These are phyloP conservation scores for Benincasa hispida DNA, from an alignment of 306 rosid species.

Conservation along the genomic window DNA sequence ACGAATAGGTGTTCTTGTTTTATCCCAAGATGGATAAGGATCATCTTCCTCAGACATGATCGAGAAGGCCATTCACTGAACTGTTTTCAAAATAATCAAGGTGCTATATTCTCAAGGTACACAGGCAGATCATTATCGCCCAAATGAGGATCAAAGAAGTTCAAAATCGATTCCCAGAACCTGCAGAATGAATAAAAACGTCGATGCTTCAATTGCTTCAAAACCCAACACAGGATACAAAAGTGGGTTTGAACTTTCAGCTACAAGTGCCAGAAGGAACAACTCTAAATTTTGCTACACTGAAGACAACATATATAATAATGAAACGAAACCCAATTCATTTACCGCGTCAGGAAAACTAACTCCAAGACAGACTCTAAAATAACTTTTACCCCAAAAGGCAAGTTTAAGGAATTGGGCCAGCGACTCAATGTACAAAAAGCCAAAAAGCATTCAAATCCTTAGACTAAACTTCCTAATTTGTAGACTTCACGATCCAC, in stretches of 20 bases:
- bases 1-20: slow-evolving; percentile 32
- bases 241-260: background rate
- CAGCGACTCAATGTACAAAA: background rate
- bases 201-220: background rate
- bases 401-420: background rate
- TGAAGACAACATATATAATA: background rate
- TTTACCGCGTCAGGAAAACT: background rate
- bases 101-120: background rate
- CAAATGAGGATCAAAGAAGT: background rate
- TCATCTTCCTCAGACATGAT: slow-evolving; percentile 41
- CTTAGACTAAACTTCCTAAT: background rate
- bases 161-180: background rate
- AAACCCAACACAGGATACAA: background rate
- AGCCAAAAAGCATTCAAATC: background rate
- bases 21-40: slow-evolving; percentile 26
- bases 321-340: background rate
- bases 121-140: background rate
- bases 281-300: background rate
- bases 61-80: slow-evolving; percentile 10
- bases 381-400: background rate
- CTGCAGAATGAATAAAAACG: slow-evolving; percentile 5
- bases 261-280: background rate
- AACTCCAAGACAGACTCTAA: background rate
- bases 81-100: background rate
- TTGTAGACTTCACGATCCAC: background rate